Evolutionary conservation across 306 rosid genomes (phyloP).

Genomic region (Quercus variabilis): DNA sequence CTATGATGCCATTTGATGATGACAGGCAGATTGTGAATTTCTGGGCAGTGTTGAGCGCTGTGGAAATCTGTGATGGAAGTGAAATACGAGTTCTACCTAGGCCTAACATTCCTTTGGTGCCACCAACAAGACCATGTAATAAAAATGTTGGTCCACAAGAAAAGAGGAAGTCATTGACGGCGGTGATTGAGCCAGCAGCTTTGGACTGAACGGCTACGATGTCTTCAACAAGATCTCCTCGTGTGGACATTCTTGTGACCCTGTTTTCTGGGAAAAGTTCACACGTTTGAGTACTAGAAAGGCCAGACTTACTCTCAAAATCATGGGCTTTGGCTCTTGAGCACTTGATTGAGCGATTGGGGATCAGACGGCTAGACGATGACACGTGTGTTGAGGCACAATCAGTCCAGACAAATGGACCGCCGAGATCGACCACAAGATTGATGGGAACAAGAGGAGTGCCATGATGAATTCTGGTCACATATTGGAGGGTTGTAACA

Average conservation of each 20-base stretch:
- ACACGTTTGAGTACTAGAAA: constrained; percentile 21
- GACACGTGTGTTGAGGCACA: constrained; percentile 25
- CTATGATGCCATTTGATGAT: constrained; percentile 50
- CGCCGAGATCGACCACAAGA: constrained; percentile 60
- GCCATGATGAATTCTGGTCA: constrained; percentile 41
- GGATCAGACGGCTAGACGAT: constrained; percentile 29
- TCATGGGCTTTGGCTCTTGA: constrained; percentile 30
- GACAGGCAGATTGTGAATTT: constrained; percentile 60
- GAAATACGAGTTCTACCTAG: constrained; percentile 55
- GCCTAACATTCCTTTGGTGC: constrained; percentile 57
- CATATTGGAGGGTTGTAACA: constrained; percentile 47
- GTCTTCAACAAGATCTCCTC: constrained; percentile 48
- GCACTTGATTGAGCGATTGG: constrained; percentile 57
- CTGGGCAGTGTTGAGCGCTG: constrained; percentile 20
- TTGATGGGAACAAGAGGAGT: constrained; percentile 34
- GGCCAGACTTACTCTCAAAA: background rate
- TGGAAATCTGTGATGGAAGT: constrained; percentile 57
- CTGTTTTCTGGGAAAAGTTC: constrained; percentile 29
- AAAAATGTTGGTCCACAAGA: constrained; percentile 45
- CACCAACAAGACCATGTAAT: constrained; percentile 46
- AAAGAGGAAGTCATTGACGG: constrained; percentile 17
- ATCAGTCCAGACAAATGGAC: constrained; percentile 45
- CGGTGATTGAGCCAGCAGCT: background rate
- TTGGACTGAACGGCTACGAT: constrained; percentile 19
- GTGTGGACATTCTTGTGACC: constrained; percentile 16